phyloP scores from a whole-genome alignment of 441 rosid genomes.

The Geranium incanum region DNA sequence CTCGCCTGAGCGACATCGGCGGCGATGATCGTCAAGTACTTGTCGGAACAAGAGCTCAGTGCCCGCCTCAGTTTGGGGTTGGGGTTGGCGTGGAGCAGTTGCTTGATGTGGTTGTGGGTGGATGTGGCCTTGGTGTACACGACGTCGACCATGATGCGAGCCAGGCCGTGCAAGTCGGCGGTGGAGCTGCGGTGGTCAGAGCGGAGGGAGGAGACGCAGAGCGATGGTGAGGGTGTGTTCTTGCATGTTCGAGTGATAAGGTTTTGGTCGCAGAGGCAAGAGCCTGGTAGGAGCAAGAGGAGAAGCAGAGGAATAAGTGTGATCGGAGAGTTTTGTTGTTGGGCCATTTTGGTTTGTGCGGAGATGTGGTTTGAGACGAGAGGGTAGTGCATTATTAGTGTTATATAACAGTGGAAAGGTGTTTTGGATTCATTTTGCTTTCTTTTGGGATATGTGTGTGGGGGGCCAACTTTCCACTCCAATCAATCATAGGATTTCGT shows the following conservation, averaged over 20 bases:
- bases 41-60: conserved; percentile 17
- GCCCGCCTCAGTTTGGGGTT: conserved; percentile 7
- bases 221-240: conserved; percentile 21
- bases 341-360: too few species aligned
- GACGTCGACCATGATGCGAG: conserved; percentile 13
- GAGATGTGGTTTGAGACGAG: too few species aligned
- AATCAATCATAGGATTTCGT: too few species aligned
- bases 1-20: conserved; percentile 19
- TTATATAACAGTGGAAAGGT: too few species aligned
- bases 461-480: too few species aligned
- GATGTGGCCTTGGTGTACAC: conserved; percentile 10
- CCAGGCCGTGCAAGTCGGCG: conserved; percentile 18
- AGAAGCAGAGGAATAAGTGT: neutral
- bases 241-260: conserved; percentile 21
- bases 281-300: neutral
- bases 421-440: too few species aligned
- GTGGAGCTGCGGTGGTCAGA: conserved; percentile 24
- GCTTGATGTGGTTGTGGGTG: conserved; percentile 8
- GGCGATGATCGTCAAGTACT: conserved; percentile 19
- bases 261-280: conserved; percentile 2
- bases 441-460: too few species aligned
- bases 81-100: neutral
- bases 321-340: too few species aligned
- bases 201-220: conserved; percentile 22
- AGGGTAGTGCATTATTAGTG: too few species aligned